Conservation (phyloP, 306 rosid genomes). For the Cicer yamashitae region DNA sequence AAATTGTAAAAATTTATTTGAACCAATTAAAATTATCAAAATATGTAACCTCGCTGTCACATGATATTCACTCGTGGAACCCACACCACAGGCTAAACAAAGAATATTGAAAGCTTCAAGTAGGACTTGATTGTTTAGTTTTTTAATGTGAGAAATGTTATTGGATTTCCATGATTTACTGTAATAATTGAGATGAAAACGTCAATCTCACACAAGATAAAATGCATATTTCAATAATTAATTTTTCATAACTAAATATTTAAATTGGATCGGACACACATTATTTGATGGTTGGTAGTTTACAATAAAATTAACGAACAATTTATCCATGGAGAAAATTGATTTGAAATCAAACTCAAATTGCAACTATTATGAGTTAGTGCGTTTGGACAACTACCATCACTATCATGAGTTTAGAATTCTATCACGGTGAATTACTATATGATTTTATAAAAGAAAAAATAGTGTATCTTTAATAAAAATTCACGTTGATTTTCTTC, state of each 20-base stretch:
- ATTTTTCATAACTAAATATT: not conserved
- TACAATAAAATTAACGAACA: too few species aligned
- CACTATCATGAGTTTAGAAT: too few species aligned
- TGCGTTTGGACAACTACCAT: too few species aligned
- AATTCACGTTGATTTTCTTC: too few species aligned
- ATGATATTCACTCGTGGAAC: constrained; percentile 13
- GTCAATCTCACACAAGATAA: not conserved
- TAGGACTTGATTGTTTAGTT: not conserved
- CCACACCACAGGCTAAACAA: not conserved
- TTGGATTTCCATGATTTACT: not conserved
- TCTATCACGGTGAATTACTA: too few species aligned
- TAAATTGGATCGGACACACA: not conserved
- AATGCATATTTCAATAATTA: not conserved
- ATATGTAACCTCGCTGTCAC: not conserved
- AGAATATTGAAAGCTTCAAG: not conserved
- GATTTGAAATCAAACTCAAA: too few species aligned
- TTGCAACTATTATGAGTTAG: too few species aligned
- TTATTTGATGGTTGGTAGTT: too few species aligned
- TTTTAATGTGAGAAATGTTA: not conserved
- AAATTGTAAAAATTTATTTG: not conserved
- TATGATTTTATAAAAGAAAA: too few species aligned
- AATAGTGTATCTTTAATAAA: too few species aligned
- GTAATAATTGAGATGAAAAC: constrained; percentile 15
- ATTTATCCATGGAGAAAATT: too few species aligned
- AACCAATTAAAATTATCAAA: not conserved